Evolutionary conservation across 805 yeast genomes (phyloP).

Genomic region (Saccharomyces jurei): DNA sequence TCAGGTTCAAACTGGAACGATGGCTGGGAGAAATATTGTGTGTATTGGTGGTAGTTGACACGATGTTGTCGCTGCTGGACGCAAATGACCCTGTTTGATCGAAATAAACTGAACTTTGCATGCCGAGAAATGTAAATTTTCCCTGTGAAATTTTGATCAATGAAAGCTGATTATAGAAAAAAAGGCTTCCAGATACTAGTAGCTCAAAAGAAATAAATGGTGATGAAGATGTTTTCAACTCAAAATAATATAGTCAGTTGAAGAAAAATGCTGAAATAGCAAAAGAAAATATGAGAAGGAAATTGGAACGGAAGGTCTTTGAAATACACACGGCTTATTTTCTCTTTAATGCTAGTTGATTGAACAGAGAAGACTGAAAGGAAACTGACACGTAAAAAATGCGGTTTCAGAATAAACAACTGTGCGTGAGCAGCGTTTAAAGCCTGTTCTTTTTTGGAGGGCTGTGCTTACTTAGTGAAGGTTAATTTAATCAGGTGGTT

Average conservation of each 20-base stretch:
- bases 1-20: slow-evolving; percentile 7
- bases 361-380: background rate
- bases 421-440: background rate
- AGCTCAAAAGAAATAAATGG: background rate
- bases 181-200: background rate
- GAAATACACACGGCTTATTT: background rate
- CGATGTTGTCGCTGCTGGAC: slow-evolving; percentile 16
- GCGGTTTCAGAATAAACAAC: background rate
- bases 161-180: background rate
- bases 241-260: background rate
- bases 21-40: slow-evolving; percentile 19
- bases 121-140: background rate
- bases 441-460: background rate
- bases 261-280: background rate
- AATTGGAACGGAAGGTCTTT: background rate
- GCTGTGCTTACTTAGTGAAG: background rate
- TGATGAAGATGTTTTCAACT: background rate
- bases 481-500: background rate
- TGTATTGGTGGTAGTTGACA: slow-evolving; percentile 10
- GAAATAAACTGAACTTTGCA: slow-evolving; percentile 11
- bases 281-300: background rate
- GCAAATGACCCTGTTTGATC: slow-evolving; percentile 15
- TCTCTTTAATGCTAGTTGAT: background rate
- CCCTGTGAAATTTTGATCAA: background rate
- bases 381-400: background rate